A percentile compares a stretch with the other conserved stretches of the same genome.
These are phyloP conservation scores for Neofusicoccum kwambonambiense DNA, from an alignment of 2,329 filamentous ascomycete genomes.

Conservation along the genomic window DNA sequence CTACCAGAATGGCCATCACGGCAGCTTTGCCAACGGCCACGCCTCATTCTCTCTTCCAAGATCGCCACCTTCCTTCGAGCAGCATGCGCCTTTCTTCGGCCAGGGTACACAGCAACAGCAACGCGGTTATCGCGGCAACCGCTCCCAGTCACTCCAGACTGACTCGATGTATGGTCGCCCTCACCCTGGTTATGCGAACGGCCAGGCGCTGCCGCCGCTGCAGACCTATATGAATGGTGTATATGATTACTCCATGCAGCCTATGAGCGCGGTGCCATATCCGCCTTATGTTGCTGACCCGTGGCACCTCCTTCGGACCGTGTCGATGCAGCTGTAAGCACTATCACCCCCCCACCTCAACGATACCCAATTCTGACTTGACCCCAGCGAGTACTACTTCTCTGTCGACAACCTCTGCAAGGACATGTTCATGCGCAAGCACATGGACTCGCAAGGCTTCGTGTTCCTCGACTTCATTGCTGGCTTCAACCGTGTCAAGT, in stretches of 20 bases:
- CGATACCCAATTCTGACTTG: conserved; percentile 24
- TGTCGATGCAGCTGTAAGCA: conserved; percentile 59
- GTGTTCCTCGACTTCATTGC: conserved; percentile 77
- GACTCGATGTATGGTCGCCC: conserved; percentile 50
- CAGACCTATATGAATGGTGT: conserved; percentile 53
- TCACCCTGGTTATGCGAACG: conserved; percentile 32
- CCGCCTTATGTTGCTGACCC: conserved; percentile 59
- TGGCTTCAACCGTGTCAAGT: conserved; percentile 81
- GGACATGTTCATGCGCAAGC: conserved; percentile 80
- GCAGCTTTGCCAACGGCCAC: conserved; percentile 33
- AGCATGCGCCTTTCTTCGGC: conserved; percentile 31
- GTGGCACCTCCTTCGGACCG: conserved; percentile 57
- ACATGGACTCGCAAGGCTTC: conserved; percentile 95
- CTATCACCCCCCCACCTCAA: neutral
- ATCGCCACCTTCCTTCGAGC: conserved; percentile 37
- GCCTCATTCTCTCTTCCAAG: conserved; percentile 36
- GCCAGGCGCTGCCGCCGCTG: conserved; percentile 41
- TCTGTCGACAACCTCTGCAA: conserved; percentile 94
- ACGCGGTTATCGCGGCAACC: conserved; percentile 52
- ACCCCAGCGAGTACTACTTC: conserved; percentile 85
- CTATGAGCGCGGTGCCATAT: conserved; percentile 60
- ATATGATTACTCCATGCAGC: conserved; percentile 57
- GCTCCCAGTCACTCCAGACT: conserved; percentile 63
- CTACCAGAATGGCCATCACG: conserved; percentile 26
- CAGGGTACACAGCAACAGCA: conserved; percentile 28